Evolutionary conservation across 73 alveolate genomes (phyloP).

Genomic region (Tetrahymena elliotti): DNA sequence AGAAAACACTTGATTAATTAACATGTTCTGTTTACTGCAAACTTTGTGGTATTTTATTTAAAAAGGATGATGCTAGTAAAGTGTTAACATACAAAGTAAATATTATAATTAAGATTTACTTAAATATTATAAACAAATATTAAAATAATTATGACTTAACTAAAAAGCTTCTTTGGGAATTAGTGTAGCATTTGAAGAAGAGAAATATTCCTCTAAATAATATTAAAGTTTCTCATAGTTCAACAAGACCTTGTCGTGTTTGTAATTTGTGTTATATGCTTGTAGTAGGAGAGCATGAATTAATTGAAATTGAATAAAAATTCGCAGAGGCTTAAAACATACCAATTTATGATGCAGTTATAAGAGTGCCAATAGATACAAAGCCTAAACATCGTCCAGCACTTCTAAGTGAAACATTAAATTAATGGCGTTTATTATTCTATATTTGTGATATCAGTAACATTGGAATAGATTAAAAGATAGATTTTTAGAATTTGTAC

Average conservation of each 20-base stretch:
- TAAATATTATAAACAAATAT: too few relatives aligned
- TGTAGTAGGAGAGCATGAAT: conserved; percentile 93
- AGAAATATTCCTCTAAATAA: conserved; percentile 23
- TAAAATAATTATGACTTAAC: too few relatives aligned
- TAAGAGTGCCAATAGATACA: conserved; percentile 57
- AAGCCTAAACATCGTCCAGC: conserved; percentile 69
- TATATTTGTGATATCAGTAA: conserved; percentile 57
- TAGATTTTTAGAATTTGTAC: conserved; percentile 3
- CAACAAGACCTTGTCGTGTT: conserved; percentile 63
- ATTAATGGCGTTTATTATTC: conserved; percentile 83
- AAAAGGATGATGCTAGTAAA: conserved; percentile 38
- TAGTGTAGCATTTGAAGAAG: conserved; percentile 40
- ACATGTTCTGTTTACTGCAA: conserved; percentile 44
- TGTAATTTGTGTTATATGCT: conserved; percentile 92
- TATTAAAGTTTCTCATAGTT: conserved; percentile 37
- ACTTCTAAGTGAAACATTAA: conserved; percentile 56
- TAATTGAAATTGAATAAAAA: conserved; percentile 82
- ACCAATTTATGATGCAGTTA: conserved; percentile 68
- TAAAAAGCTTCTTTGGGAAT: conserved; percentile 26
- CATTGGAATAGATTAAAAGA: conserved; percentile 13
- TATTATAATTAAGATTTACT: not conserved
- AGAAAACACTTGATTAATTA: conserved; percentile 21
- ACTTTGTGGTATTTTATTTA: conserved; percentile 35
- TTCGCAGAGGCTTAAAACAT: conserved; percentile 79
- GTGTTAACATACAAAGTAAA: conserved; percentile 23